phyloP scores from a whole-genome alignment of 2,329 filamentous ascomycete species.

The Botrytis aclada region DNA sequence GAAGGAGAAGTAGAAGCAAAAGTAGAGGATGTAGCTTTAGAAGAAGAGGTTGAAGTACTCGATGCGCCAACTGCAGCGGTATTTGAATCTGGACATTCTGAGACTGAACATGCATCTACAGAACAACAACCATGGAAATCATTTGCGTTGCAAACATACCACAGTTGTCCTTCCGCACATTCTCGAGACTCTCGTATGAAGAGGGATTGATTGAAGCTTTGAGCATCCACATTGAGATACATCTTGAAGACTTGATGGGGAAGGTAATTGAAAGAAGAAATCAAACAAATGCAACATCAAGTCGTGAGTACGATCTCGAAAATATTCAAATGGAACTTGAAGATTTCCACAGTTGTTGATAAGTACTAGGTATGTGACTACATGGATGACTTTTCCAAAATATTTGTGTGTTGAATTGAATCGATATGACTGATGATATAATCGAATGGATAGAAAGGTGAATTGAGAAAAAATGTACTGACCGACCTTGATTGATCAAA shows the following conservation, averaged over 20 bases:
- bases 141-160: constrained; percentile 13
- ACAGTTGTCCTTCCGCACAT: constrained; percentile 3
- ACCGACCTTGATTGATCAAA: neutral
- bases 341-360: neutral
- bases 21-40: neutral
- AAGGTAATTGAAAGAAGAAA: neutral
- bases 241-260: constrained; percentile 4
- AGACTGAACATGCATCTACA: constrained; percentile 15
- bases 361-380: neutral
- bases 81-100: constrained; percentile 11
- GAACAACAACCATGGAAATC: constrained; percentile 16
- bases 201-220: neutral
- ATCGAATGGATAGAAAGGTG: neutral
- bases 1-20: too few relatives aligned
- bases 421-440: neutral
- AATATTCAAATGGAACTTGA: neutral
- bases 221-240: constrained; percentile 7
- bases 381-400: neutral
- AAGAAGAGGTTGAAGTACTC: neutral
- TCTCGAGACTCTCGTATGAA: constrained; percentile 11
- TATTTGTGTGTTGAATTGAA: neutral
- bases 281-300: neutral
- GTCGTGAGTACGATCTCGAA: neutral
- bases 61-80: constrained; percentile 6
- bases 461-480: neutral